Evolutionary conservation across 371 early-diverging fungal species (phyloP).

Genomic region (Mortierella polycephala): DNA sequence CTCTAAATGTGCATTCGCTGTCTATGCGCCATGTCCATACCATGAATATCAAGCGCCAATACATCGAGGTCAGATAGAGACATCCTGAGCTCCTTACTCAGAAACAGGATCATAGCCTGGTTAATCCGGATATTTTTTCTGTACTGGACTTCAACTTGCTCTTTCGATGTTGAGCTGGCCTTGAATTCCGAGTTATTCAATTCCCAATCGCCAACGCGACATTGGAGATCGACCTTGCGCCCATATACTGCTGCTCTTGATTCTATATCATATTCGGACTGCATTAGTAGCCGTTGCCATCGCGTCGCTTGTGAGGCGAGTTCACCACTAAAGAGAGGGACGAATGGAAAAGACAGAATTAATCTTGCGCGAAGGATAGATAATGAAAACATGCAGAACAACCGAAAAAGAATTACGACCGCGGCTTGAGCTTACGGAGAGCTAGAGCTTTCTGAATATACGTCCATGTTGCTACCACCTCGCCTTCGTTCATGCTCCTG

Average conservation of each 20-base stretch:
- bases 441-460: background rate
- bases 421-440: background rate
- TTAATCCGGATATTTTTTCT: too few species aligned
- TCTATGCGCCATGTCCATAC: too few species aligned
- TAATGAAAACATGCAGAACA: background rate
- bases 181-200: conserved; percentile 1
- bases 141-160: too few species aligned
- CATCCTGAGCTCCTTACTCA: too few species aligned
- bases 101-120: too few species aligned
- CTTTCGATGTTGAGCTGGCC: too few species aligned
- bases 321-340: background rate
- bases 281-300: background rate
- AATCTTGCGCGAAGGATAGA: too few species aligned
- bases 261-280: background rate
- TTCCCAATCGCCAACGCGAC: background rate
- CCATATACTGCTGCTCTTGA: background rate
- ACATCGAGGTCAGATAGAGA: too few species aligned
- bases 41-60: too few species aligned
- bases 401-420: too few species aligned
- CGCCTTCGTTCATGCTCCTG: background rate
- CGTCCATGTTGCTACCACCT: background rate
- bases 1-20: too few species aligned
- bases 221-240: background rate
- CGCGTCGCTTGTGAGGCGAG: background rate
- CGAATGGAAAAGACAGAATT: background rate